These are phyloP conservation scores for Monosporascus sp. DNA, from an alignment of 2,329 filamentous ascomycete species.

Conservation along the genomic window DNA sequence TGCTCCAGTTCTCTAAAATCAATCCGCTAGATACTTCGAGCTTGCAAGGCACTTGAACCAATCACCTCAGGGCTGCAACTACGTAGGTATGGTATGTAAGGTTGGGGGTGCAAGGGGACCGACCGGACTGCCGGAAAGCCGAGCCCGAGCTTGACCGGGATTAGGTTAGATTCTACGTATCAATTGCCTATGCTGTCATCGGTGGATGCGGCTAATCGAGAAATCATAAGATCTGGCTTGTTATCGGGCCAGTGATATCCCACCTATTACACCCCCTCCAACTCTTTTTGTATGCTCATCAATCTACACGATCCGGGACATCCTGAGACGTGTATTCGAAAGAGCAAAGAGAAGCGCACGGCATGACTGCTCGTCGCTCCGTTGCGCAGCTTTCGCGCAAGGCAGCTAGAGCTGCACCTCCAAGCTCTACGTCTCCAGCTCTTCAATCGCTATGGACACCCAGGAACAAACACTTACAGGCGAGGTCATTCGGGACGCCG, in stretches of 20 bases:
- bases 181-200: not conserved
- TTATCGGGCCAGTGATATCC: not conserved
- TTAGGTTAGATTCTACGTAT: too few species aligned
- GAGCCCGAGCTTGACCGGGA: slow-evolving; percentile 2
- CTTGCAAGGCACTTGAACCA: too few species aligned
- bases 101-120: too few species aligned
- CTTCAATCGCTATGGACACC: slow-evolving; percentile 12
- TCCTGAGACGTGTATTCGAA: too few species aligned
- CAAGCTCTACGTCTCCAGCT: slow-evolving; percentile 19
- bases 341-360: not conserved
- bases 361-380: slow-evolving; percentile 36
- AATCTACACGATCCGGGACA: not conserved
- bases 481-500: slow-evolving; percentile 50
- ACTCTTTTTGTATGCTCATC: too few species aligned
- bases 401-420: slow-evolving; percentile 18
- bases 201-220: not conserved
- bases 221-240: not conserved
- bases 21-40: too few species aligned
- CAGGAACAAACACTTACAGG: slow-evolving; percentile 28
- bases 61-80: too few species aligned
- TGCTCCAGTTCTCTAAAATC: not conserved
- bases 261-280: not conserved
- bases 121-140: slow-evolving; percentile 5
- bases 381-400: slow-evolving; percentile 30
- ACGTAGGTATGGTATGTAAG: too few species aligned